A percentile compares a stretch with the other conserved stretches of the same genome.
phyloP scores from a whole-genome alignment of 225 moss, liverwort and hornwort species.

The Pseudisothecium myosuroides region DNA sequence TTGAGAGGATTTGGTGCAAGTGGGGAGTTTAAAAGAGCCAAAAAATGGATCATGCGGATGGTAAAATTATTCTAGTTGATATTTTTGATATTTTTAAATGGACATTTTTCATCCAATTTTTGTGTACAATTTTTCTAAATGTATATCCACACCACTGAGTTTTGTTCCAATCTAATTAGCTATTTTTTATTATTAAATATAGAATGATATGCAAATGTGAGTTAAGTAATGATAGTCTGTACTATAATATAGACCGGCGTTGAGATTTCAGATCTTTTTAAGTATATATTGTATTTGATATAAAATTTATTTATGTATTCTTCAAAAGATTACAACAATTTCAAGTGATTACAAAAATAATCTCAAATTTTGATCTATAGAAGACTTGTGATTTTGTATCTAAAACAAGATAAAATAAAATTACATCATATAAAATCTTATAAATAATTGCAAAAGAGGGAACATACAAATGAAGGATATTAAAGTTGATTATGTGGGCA shows the following conservation, averaged over 20 bases:
- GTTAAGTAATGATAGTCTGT: accelerated
- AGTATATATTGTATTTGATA: too few relatives aligned
- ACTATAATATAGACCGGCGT: accelerated
- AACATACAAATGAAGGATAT: neutral
- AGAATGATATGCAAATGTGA: neutral
- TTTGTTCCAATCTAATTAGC: neutral
- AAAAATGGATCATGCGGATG: neutral
- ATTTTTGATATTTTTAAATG: neutral
- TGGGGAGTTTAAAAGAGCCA: accelerated
- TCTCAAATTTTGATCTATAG: accelerated
- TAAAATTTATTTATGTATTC: neutral
- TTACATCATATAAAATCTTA: neutral
- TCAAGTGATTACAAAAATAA: neutral
- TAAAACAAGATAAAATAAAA: neutral
- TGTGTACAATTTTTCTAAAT: neutral
- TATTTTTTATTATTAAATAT: neutral
- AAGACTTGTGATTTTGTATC: neutral
- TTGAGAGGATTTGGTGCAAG: accelerated
- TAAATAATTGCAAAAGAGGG: neutral
- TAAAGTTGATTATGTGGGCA: neutral
- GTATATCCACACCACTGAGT: neutral
- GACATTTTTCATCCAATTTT: neutral
- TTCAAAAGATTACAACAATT: neutral
- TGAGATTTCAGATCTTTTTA: neutral
- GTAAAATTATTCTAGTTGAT: neutral